These are phyloP conservation scores for Vaccinium corymbosum DNA, from an alignment of 148 eudicot species.

Conservation along the genomic window DNA sequence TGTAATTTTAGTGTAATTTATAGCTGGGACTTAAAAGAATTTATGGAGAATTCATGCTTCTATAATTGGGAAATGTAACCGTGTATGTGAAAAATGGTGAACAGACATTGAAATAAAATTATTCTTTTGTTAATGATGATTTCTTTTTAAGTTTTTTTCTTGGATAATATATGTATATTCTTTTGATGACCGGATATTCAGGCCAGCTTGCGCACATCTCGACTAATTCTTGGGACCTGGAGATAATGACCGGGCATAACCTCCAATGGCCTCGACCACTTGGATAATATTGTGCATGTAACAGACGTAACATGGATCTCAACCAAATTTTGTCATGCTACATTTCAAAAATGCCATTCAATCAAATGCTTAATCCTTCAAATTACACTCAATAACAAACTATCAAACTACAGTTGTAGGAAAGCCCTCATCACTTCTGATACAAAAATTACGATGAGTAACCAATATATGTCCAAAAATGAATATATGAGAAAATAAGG, in stretches of 20 bases:
- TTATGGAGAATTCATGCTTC: conserved; percentile 4
- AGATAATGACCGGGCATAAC: too few relatives aligned
- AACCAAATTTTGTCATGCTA: neutral
- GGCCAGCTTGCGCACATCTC: too few relatives aligned
- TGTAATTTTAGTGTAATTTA: conserved; percentile 5
- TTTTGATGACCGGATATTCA: too few relatives aligned
- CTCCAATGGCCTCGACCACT: too few relatives aligned
- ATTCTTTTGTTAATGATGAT: neutral
- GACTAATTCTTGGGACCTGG: too few relatives aligned
- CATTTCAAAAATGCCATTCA: neutral
- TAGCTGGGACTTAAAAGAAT: neutral
- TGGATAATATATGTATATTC: neutral
- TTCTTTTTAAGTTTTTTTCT: neutral
- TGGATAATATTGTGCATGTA: neutral
- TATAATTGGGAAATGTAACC: neutral
- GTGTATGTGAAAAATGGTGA: conserved; percentile 12
- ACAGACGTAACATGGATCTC: neutral
- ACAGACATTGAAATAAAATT: conserved; percentile 10
- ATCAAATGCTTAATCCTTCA: neutral
- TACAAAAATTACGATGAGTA: neutral
- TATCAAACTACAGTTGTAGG: neutral
- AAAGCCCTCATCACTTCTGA: neutral
- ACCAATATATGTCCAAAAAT: neutral
- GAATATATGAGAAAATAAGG: neutral
- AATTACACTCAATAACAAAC: neutral